A percentile compares a stretch with the other conserved stretches of the same genome.
phyloP scores from a whole-genome alignment of 805 yeast genomes.

The Tetrapisispora phaffii region DNA sequence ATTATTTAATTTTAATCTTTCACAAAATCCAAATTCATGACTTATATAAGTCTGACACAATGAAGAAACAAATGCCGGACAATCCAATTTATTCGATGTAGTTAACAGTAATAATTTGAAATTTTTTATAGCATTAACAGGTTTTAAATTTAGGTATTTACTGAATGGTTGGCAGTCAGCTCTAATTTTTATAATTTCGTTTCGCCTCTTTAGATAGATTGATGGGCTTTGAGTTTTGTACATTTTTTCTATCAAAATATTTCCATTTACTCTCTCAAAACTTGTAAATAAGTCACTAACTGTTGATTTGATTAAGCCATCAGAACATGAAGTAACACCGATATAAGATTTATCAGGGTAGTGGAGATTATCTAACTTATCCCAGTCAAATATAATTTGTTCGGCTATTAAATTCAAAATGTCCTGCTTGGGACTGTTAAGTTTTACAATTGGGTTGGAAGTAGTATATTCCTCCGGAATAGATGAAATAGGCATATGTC shows the following conservation, averaged over 20 bases:
- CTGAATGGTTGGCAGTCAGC: slow-evolving; percentile 40
- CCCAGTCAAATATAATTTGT: slow-evolving; percentile 31
- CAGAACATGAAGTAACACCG: slow-evolving; percentile 11
- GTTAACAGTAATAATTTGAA: slow-evolving; percentile 43
- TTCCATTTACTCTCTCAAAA: slow-evolving; percentile 22
- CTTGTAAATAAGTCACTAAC: slow-evolving; percentile 15
- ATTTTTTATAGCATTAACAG: slow-evolving; percentile 40
- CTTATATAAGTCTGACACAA: slow-evolving; percentile 26
- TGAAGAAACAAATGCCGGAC: slow-evolving; percentile 23
- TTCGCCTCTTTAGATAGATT: slow-evolving; percentile 24
- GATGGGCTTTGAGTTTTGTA: slow-evolving; percentile 21
- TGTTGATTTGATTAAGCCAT: slow-evolving; percentile 17
- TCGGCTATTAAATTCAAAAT: slow-evolving; percentile 24
- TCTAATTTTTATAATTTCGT: slow-evolving; percentile 35
- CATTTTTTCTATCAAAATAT: slow-evolving; percentile 19
- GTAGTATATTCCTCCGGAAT: slow-evolving; percentile 44
- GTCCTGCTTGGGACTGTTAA: slow-evolving; percentile 10
- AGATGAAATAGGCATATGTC: slow-evolving; percentile 53
- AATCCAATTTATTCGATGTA: slow-evolving; percentile 22
- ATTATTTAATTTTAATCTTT: slow-evolving; percentile 21
- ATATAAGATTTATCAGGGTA: slow-evolving; percentile 45
- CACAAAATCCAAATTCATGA: slow-evolving; percentile 30
- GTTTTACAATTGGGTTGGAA: slow-evolving; percentile 15
- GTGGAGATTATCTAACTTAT: slow-evolving; percentile 41
- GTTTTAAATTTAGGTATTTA: slow-evolving; percentile 53